phyloP scores from a whole-genome alignment of 768 basidiomycete species.

The Gautieria morchelliformis region DNA sequence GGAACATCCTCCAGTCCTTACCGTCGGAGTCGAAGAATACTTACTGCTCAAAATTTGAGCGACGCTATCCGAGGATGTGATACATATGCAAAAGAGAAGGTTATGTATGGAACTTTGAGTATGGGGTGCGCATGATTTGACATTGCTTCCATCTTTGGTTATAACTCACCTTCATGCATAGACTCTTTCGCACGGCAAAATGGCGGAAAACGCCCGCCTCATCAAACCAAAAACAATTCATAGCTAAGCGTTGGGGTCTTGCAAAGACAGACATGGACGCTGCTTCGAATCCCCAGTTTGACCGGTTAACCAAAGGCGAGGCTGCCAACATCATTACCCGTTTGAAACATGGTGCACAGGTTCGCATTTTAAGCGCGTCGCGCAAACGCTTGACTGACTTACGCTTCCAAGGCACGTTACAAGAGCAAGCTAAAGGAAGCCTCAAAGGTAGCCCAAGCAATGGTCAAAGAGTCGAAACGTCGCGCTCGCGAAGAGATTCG shows the following conservation, averaged over 20 bases:
- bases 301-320: constrained; percentile 60
- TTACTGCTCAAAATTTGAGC: constrained; percentile 42
- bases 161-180: constrained; percentile 17
- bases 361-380: constrained; percentile 18
- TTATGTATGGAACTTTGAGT: constrained; percentile 40
- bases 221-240: constrained; percentile 44
- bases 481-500: constrained; percentile 44
- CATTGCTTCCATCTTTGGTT: not conserved
- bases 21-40: constrained; percentile 40
- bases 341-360: constrained; percentile 67
- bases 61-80: constrained; percentile 64
- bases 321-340: constrained; percentile 74
- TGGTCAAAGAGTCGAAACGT: constrained; percentile 41
- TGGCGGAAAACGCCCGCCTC: constrained; percentile 63
- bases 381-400: not conserved
- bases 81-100: constrained; percentile 47
- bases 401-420: constrained; percentile 37
- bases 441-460: constrained; percentile 24
- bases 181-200: constrained; percentile 50
- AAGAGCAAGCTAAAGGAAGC: constrained; percentile 39
- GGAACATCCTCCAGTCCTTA: constrained; percentile 40
- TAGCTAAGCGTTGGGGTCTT: constrained; percentile 42
- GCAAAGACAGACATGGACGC: constrained; percentile 12
- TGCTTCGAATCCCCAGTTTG: constrained; percentile 25
- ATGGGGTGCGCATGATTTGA: constrained; percentile 35